Evolutionary conservation across 2,329 filamentous ascomycete species (phyloP), one percentile per base, ranked within the genome.

Genomic region (Botryotinia narcissicola): DNA sequence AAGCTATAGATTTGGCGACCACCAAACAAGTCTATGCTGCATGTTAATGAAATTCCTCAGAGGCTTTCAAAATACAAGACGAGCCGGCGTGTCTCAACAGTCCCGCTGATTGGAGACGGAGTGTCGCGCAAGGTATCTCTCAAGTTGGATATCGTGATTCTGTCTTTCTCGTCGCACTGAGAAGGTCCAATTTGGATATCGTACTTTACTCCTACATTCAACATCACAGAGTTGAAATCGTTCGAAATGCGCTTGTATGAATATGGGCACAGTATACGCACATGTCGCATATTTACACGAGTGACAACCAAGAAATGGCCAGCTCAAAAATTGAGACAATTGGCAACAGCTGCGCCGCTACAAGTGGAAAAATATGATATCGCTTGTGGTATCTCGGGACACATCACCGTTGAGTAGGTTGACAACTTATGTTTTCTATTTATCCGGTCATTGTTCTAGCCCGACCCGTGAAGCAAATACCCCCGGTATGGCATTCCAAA

Each of bases 401-500:
- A 70, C 29, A 76, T 80, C 60, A 77, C 75, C 54, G 72, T 80
- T 14, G 78, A 80, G 79, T 80, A 75, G 68, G 79, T 77, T 46
- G 40, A 0, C 20, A 57, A 46, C 37, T n/a, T 46, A 54, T 37
- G 8, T 64, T 73, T 71, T 48, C 18, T 44, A 61, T 61, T 60
- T 57, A 68, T 67, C 60, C 44, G n/a, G 10, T 7, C 20, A 57
- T 46, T 32, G 46, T 42, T 67, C 40, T 25, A 35, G 48, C 46
- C 44, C 6, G 16, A 44, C 20, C 32, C 44, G 29, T 32, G n/a
- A 14, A 40, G 46, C 37, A 37, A 20, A 16, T 20, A 66, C 22
- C 44, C n/a, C n/a, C 32, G 20, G 54, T 18, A 54, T 37, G 29
- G 3, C 18, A 54, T 48, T 46, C 9, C 46, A 67, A 14, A 29